phyloP scores from a whole-genome alignment of 2,329 filamentous ascomycete genomes.

The Lecanoromycetidae sp. region DNA sequence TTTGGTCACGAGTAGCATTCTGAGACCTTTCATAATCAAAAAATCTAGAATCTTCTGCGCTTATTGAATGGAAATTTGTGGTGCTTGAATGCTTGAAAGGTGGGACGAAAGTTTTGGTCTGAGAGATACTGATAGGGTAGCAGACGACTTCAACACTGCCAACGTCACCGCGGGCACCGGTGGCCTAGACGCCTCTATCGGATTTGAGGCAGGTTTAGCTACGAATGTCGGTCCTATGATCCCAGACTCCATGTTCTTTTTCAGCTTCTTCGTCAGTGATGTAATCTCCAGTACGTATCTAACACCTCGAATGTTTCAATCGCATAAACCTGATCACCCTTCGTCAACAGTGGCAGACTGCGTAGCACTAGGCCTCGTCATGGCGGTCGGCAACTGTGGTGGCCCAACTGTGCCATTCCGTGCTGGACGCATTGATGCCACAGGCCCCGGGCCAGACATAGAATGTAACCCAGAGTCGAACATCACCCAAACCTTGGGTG shows the following conservation, averaged over 20 bases:
- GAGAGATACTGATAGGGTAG: not conserved
- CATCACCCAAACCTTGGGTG: slow-evolving; percentile 22
- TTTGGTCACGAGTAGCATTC: too few relatives aligned
- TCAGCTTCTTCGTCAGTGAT: slow-evolving; percentile 21
- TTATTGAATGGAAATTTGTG: too few relatives aligned
- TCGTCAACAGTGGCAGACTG: slow-evolving; percentile 23
- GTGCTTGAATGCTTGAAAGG: not conserved
- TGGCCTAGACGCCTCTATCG: slow-evolving; percentile 27
- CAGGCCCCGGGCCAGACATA: slow-evolving; percentile 22
- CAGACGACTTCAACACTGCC: slow-evolving; percentile 25
- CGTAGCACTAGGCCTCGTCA: slow-evolving; percentile 24
- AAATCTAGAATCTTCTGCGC: too few relatives aligned
- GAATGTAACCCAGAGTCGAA: slow-evolving; percentile 26
- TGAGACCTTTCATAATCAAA: too few relatives aligned
- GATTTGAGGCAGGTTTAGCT: slow-evolving; percentile 23
- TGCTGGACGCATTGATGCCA: slow-evolving; percentile 26
- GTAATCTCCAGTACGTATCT: slow-evolving; percentile 10
- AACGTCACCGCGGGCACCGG: slow-evolving; percentile 23
- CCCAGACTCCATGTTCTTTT: slow-evolving; percentile 25
- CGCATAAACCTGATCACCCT: not conserved
- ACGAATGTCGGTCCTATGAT: slow-evolving; percentile 26
- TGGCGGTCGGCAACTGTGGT: slow-evolving; percentile 24
- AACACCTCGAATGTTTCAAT: not conserved
- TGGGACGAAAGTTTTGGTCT: not conserved
- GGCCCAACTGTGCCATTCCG: slow-evolving; percentile 23